Base-by-base conservation (phyloP, 352 stramenopile species). In the Pythium diclinum region DNA sequence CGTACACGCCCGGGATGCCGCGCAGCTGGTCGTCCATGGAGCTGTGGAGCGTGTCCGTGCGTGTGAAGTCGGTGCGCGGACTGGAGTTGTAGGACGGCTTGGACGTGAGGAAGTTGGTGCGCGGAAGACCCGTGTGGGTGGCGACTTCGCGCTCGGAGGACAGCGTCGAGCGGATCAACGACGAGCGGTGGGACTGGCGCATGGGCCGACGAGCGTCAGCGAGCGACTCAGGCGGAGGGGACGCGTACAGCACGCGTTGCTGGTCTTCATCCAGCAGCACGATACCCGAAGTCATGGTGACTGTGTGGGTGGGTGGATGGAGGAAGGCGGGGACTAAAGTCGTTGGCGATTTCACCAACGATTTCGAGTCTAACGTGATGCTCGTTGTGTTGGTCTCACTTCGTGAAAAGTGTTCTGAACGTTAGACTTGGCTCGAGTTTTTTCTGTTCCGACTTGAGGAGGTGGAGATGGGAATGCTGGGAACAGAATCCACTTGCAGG, bases 221-320 rank as follows among this genome's bases (percentile, higher is more conserved):
- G 63, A 66, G 0, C 53, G 17, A 11, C 1, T 56, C 47, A 11
- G 62, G 59, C 5, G 53, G 53, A n/a, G 34, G 16, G 13, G 34
- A 30, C 51, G 21, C 21, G 8, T 61, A 73, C n/a, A 89, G 63
- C 59, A 63, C 57, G 23, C 70, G 76, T 69, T 85, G 75, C 74
- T 87, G 75, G 28, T 89, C 72, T 19, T 88, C 77, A 33, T 89
- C 77, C 21, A 88, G 69, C 13, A 88, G 56, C 23, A 87, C 49
- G 61, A 89, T 58, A 14, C 59, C 65, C 28, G 33, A 25, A 23
- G 28, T 59, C 58, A 60, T 71, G 6, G 46, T 44, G 34, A 28
- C 25, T 28, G 25, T 28, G 33, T 10, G 33, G 33, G 11, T 38
- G 33, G 33, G 11, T 38, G 33, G 36, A 42, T 17, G 9, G 10